Percentiles rank a stretch among this genome's conserved stretches.
phyloP scores from a whole-genome alignment of 208 protist species.

The Crithidia expoeki region DNA sequence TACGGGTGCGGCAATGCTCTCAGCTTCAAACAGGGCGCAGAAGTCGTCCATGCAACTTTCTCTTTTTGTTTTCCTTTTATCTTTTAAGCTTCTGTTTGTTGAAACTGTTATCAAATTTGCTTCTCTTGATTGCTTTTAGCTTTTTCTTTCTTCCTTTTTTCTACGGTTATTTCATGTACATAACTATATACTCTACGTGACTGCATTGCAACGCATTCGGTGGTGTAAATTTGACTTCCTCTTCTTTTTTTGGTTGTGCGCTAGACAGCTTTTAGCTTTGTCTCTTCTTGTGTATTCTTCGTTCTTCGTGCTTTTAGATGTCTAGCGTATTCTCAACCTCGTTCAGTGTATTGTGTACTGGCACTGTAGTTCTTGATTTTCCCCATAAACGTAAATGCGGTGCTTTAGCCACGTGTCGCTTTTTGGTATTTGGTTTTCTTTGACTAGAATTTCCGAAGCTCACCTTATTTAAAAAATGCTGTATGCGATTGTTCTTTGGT shows the following conservation, averaged over 20 bases:
- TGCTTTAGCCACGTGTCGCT: too few species aligned
- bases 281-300: too few species aligned
- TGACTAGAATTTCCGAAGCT: too few species aligned
- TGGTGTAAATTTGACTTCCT: background rate
- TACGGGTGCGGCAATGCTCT: background rate
- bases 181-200: background rate
- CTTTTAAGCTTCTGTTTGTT: background rate
- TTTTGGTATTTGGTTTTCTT: too few species aligned
- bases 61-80: background rate
- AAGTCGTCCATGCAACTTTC: background rate
- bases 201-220: background rate
- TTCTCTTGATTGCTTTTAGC: background rate
- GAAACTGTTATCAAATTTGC: background rate
- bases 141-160: background rate
- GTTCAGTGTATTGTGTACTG: too few species aligned
- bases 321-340: too few species aligned
- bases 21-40: background rate
- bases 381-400: too few species aligned
- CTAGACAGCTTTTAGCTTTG: background rate
- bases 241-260: background rate
- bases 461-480: too few species aligned
- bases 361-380: too few species aligned
- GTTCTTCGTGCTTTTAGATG: too few species aligned
- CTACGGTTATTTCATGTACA: background rate
- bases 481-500: too few species aligned